Base-by-base conservation (phyloP, 202 grass and related monocot species). In the Zizania palustris region DNA sequence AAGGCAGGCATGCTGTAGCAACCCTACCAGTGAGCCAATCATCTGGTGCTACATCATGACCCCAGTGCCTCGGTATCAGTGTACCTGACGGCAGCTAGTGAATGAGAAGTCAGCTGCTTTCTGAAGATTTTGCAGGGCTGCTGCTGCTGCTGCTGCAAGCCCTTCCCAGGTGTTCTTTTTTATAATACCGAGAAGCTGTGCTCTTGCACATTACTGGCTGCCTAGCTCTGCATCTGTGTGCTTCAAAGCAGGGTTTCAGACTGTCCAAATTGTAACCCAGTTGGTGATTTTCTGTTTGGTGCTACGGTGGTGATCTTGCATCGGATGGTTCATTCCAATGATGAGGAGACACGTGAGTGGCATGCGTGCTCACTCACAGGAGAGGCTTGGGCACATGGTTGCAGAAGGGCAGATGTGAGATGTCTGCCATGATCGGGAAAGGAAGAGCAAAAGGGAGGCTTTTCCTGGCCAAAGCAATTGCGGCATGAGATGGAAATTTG, bases 401-500 rank as follows among this genome's bases (percentile, higher is more conserved):
- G 56, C 40, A 80, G 76, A 58, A 39, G 22, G 22, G 53, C 49
- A 60, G 85, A 88, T 75, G 85, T 80, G 75, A 88, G 69, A 88
- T 88, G 80, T 88, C 80, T 80, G 85, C 80, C 80, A 88, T 57
- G 63, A 80, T 80, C 40, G 69, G 45, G 45, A 88, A 72, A 74
- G 69, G 9, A 68, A 68, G 21, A 55, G 45, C 5, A 20, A 79
- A 63, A 65, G 48, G 38, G 34, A 8, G 65, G 46, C 80, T 74
- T 79, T 79, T 74, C 0, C 55, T 45, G 45, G 44, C 33, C 14
- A 42, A 75, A 71, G 83, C 63, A 59, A 36, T 62, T 85, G 75
- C 62, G 15, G 38, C 34, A 36, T 55, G 66, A 43, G 80, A 49
- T 62, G 63, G 70, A 78, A 45, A 33, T 7, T 49, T 4, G 39